A percentile compares a stretch with the other conserved stretches of the same genome.
These are phyloP conservation scores for Wickerhamomyces sp. DNA, from an alignment of 1,139 yeast species.

Conservation along the genomic window DNA sequence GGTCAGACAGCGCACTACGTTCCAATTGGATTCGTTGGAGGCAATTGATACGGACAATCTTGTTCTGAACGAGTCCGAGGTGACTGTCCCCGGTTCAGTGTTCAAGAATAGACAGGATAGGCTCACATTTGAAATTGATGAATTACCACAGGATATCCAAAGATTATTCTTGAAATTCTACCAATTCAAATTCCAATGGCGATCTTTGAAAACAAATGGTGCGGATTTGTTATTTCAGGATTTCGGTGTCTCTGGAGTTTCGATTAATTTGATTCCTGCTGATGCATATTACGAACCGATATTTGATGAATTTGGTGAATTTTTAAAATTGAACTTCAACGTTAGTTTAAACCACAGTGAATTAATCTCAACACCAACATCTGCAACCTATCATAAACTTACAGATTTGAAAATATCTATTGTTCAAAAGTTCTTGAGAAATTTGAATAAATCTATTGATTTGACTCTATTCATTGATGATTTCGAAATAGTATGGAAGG, in stretches of 20 bases:
- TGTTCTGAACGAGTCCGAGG: conserved; percentile 8
- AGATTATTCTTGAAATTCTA: conserved; percentile 11
- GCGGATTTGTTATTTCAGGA: conserved; percentile 14
- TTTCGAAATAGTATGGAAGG: conserved; percentile 17
- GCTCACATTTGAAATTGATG: conserved; percentile 12
- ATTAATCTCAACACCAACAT: conserved; percentile 18
- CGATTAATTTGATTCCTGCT: conserved; percentile 17
- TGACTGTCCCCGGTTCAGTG: conserved; percentile 17
- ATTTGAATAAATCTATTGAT: conserved; percentile 10
- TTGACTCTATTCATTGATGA: conserved; percentile 13
- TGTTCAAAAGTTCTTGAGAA: conserved; percentile 14
- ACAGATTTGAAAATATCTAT: conserved; percentile 9
- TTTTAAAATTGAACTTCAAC: conserved; percentile 9
- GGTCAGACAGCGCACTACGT: conserved; percentile 18
- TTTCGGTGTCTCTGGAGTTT: conserved; percentile 14
- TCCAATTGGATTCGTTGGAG: conserved; percentile 13
- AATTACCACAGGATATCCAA: conserved; percentile 12
- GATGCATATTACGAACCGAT: conserved; percentile 12
- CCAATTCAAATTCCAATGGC: conserved; percentile 19
- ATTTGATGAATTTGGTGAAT: conserved; percentile 16
- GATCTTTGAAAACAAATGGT: conserved; percentile 3
- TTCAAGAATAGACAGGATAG: conserved; percentile 17
- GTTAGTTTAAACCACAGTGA: conserved; percentile 9
- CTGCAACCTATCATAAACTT: conserved; percentile 16
- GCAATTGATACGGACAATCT: conserved; percentile 19